Base-by-base conservation (phyloP, 306 rosid genomes). In the Hippophae tibetana region DNA sequence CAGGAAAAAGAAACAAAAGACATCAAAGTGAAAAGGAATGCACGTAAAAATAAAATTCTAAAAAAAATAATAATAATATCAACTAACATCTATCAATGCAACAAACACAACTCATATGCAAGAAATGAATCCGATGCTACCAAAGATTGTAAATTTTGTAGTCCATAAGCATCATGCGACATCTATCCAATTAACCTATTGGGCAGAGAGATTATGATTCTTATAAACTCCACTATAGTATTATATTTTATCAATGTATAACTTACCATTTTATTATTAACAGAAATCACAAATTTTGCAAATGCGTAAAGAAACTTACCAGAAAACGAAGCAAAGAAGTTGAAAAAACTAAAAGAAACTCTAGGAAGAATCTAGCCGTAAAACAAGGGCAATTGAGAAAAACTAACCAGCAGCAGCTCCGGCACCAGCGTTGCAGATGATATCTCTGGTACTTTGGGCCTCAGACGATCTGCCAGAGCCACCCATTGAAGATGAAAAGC, bases 391-490 rank as follows among this genome's bases (percentile, higher is more conserved):
- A 43, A 65, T 58, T 18, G 42, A 5, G 38, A 54, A 38, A 45
- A 61, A 63, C 75, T 67, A 60, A 92, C 99, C 99, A 41, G 99
- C 95, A 18, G 99, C 60, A 26, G 86, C 99, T 62, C 99, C 99
- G 10, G 99, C 75, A 61, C 83, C 84, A 54, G 93, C 99, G 76
- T 82, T 66, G 74, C 77, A 74, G 74, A 84, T 43, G 52, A 74
- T 18, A 70, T 68, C 84, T 67, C 77, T 61, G 57, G 60, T 27
- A 56, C 63, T 69, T 52, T 45, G 86, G 62, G 68, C 54, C 45
- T 67, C 74, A 52, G 74, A 73, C 56, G 73, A 48, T 63, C 77
- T 63, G 18, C 53, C 81, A 74, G 76, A 79, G 65, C 57, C 60
- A 64, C 78, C 86, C 99, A 60, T 68, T 73, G 38, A 27, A 27